Evolutionary conservation across 2,329 filamentous ascomycete species (phyloP).

Genomic region (Conoideocrella luteorostrata): DNA sequence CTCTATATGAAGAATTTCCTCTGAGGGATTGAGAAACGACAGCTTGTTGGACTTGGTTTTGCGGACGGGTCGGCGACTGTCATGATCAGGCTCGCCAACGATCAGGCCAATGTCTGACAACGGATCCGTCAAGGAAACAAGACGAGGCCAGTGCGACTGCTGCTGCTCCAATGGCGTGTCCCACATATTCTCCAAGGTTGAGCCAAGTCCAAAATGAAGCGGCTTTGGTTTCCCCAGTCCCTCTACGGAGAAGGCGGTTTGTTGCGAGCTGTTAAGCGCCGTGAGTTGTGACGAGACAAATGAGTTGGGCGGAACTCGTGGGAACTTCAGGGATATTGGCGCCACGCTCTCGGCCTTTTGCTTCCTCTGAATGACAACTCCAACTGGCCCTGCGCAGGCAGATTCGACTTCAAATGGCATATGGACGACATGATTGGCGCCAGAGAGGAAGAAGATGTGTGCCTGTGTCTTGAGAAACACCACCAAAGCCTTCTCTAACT

Average conservation of each 20-base stretch:
- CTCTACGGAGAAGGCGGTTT: slow-evolving; percentile 50
- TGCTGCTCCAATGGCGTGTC: slow-evolving; percentile 45
- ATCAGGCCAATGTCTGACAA: slow-evolving; percentile 80
- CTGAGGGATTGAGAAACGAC: slow-evolving; percentile 62
- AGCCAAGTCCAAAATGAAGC: slow-evolving; percentile 44
- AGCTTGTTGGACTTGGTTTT: slow-evolving; percentile 35
- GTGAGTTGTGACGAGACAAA: slow-evolving; percentile 67
- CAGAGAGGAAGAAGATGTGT: slow-evolving; percentile 85
- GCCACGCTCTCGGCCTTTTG: slow-evolving; percentile 44
- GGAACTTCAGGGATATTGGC: slow-evolving; percentile 49
- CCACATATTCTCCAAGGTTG: slow-evolving; percentile 53
- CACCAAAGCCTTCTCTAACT: slow-evolving; percentile 65
- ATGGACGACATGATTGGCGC: slow-evolving; percentile 82
- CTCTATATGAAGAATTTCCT: slow-evolving; percentile 81
- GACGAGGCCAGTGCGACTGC: slow-evolving; percentile 60
- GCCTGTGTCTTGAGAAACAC: slow-evolving; percentile 89
- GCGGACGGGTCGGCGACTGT: slow-evolving; percentile 18
- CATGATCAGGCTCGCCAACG: slow-evolving; percentile 51
- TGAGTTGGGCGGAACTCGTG: slow-evolving; percentile 69
- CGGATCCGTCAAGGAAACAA: slow-evolving; percentile 82
- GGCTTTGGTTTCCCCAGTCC: slow-evolving; percentile 49
- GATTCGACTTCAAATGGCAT: slow-evolving; percentile 91
- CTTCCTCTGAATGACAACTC: slow-evolving; percentile 81
- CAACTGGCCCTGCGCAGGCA: slow-evolving; percentile 74
- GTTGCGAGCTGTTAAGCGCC: slow-evolving; percentile 43